A percentile compares a stretch with the other conserved stretches of the same genome.
These are phyloP conservation scores for Epichloe brachyelytri DNA, from an alignment of 2,329 filamentous ascomycete genomes.

Conservation along the genomic window DNA sequence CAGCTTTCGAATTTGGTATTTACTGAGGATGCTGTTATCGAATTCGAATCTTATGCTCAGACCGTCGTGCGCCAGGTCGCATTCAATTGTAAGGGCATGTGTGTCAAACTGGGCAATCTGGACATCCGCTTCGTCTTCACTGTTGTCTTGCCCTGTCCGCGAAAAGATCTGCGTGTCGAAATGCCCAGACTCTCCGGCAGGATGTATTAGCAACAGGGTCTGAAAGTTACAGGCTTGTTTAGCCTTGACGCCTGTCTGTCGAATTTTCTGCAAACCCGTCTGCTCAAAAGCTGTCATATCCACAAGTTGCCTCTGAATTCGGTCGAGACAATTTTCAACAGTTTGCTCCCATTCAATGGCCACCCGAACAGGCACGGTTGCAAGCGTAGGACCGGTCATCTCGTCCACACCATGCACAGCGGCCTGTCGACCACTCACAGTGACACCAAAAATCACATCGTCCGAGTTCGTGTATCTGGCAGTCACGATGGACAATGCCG, in stretches of 20 bases:
- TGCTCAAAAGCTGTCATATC: slow-evolving; percentile 16
- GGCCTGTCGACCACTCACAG: slow-evolving; percentile 16
- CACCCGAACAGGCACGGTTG: slow-evolving; percentile 14
- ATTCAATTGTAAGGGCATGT: slow-evolving; percentile 2
- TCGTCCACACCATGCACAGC: slow-evolving; percentile 13
- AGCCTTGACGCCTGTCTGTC: slow-evolving; percentile 5
- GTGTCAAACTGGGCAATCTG: slow-evolving; percentile 1
- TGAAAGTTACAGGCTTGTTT: slow-evolving; percentile 9
- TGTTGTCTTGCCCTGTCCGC: background rate
- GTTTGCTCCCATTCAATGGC: slow-evolving; percentile 5
- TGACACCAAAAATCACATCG: slow-evolving; percentile 19
- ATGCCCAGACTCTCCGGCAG: background rate
- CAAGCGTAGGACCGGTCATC: slow-evolving; percentile 16
- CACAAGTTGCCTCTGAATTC: slow-evolving; percentile 12
- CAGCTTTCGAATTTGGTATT: background rate
- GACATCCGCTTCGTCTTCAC: background rate
- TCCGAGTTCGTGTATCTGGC: slow-evolving; percentile 20
- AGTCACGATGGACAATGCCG: slow-evolving; percentile 21
- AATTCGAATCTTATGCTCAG: background rate
- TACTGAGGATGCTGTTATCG: background rate
- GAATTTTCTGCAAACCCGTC: slow-evolving; percentile 17
- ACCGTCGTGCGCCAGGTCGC: background rate
- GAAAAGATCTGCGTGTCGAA: background rate
- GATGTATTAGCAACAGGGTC: slow-evolving; percentile 6
- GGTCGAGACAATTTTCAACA: slow-evolving; percentile 4